Evolutionary conservation across 495 filamentous ascomycete species (phyloP).

Genomic region (Glarea lozoyensis): DNA sequence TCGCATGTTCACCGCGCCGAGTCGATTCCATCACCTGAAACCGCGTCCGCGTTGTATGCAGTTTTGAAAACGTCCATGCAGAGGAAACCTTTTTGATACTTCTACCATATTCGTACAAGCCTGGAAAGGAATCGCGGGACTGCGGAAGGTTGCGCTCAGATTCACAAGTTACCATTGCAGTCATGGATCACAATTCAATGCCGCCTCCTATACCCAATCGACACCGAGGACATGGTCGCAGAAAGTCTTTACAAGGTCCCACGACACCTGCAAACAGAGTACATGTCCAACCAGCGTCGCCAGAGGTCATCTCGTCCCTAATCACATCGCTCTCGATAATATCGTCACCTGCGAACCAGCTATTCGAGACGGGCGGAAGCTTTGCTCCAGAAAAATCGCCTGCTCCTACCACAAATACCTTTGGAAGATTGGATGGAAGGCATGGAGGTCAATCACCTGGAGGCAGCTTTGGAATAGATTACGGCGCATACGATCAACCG

Average conservation of each 20-base stretch:
- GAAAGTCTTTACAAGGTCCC: constrained; percentile 27
- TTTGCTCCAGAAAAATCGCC: constrained; percentile 17
- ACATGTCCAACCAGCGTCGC: constrained; percentile 57
- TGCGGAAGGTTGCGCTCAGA: constrained; percentile 5
- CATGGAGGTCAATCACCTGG: constrained; percentile 24
- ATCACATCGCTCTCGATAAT: constrained; percentile 89
- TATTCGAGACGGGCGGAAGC: constrained; percentile 51
- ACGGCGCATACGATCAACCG: constrained; percentile 46
- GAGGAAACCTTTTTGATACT: constrained; percentile 4
- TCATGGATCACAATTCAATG: constrained; percentile 12
- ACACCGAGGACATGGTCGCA: constrained; percentile 26
- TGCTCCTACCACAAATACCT: constrained; percentile 13
- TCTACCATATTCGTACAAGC: constrained; percentile 8
- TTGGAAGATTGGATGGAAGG: constrained; percentile 5
- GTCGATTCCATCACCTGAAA: constrained; percentile 12
- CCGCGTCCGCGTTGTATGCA: constrained; percentile 1
- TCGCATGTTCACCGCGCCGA: constrained; percentile 6
- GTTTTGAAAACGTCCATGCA: constrained; percentile 17
- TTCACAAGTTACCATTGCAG: constrained; percentile 1
- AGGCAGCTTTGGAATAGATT: constrained; percentile 64
- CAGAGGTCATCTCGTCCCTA: constrained; percentile 87
- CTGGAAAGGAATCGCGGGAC: neutral
- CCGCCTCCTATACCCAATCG: constrained; percentile 27
- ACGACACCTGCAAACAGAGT: constrained; percentile 33
- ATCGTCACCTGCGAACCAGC: constrained; percentile 60